phyloP scores from a whole-genome alignment of 129 eudicot species.

The Tagetes patula region DNA sequence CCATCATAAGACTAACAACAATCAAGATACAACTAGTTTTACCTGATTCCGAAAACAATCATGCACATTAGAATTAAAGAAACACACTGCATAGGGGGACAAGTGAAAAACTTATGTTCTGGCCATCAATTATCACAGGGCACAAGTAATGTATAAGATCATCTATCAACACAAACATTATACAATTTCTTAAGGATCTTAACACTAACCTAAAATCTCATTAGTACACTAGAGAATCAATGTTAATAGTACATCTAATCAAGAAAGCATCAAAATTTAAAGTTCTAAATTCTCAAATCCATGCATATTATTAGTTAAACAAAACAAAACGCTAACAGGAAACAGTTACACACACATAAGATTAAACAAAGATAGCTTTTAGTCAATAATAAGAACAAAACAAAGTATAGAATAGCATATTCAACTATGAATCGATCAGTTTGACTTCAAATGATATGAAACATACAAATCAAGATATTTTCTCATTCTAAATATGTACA shows the following conservation, averaged over 20 bases:
- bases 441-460: no score
- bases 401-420: no score
- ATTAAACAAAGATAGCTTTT: background rate
- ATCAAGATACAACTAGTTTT: background rate
- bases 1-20: constrained; percentile 1
- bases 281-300: background rate
- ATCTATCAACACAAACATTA: constrained; percentile 1
- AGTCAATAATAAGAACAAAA: no score
- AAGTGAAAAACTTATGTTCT: background rate
- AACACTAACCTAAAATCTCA: constrained; percentile 1
- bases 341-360: background rate
- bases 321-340: background rate
- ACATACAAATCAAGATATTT: no score
- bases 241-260: background rate
- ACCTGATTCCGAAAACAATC: background rate
- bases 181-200: background rate
- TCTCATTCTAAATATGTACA: no score
- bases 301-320: background rate
- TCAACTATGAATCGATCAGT: no score
- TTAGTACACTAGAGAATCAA: background rate
- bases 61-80: constrained; percentile 1
- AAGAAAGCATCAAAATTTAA: background rate
- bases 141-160: background rate
- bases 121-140: background rate
- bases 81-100: background rate